A percentile compares a stretch with the other conserved stretches of the same genome.
Evolutionary conservation across 1,284 basidiomycete genomes (phyloP).

Genomic region (Ceratobasidium sp.): DNA sequence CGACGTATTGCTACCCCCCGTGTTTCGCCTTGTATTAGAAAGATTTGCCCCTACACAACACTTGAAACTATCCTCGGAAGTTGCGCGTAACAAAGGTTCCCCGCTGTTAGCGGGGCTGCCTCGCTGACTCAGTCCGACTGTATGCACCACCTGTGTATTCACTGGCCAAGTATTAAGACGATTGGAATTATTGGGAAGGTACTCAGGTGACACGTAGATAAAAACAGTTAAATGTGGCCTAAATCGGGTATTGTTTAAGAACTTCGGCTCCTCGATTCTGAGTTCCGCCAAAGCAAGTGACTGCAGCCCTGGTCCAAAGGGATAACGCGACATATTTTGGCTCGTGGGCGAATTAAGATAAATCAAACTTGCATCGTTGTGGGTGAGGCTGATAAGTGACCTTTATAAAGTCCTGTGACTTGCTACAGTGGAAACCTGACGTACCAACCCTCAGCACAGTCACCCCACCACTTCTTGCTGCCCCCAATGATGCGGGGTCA

Average conservation of each 20-base stretch:
- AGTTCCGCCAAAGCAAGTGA: too few species aligned
- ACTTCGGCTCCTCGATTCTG: too few species aligned
- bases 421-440: neutral
- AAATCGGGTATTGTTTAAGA: too few species aligned
- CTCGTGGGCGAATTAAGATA: slow-evolving; percentile 17
- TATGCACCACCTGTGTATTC: neutral
- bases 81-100: neutral
- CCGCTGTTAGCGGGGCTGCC: neutral
- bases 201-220: neutral
- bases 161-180: neutral
- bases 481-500: neutral
- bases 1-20: neutral
- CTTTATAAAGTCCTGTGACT: neutral
- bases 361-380: neutral
- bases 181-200: too few species aligned
- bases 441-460: slow-evolving; percentile 4
- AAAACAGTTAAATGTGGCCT: too few species aligned
- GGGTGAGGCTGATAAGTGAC: neutral
- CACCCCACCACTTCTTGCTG: too few species aligned
- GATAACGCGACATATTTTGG: too few species aligned
- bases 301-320: too few species aligned
- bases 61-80: neutral
- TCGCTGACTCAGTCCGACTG: neutral
- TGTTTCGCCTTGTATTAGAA: neutral
- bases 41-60: neutral